These are phyloP conservation scores for Prunella vulgaris DNA, from an alignment of 257 asterid genomes.

Conservation along the genomic window DNA sequence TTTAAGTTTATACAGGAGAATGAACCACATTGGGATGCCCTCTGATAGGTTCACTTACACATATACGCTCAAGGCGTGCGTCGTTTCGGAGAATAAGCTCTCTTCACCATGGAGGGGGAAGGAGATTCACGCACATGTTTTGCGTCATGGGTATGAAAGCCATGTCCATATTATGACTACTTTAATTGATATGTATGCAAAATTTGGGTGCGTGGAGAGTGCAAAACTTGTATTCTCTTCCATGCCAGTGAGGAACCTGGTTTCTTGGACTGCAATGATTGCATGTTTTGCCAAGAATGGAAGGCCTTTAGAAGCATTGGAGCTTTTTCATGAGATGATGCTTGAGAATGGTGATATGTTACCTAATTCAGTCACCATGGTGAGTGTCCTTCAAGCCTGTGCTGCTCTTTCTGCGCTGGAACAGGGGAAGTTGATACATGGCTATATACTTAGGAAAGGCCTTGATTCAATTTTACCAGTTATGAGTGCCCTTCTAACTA, in stretches of 20 bases:
- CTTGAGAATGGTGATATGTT: constrained; percentile 36
- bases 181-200: constrained; percentile 74
- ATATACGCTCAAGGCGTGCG: constrained; percentile 82
- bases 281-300: constrained; percentile 73
- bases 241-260: constrained; percentile 70
- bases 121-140: constrained; percentile 73
- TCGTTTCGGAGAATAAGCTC: constrained; percentile 40
- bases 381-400: constrained; percentile 88
- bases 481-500: constrained; percentile 63
- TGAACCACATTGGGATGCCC: constrained; percentile 53
- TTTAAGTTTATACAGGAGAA: constrained; percentile 45
- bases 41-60: constrained; percentile 93
- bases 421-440: constrained; percentile 85
- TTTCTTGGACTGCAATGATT: constrained; percentile 93
- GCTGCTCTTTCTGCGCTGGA: constrained; percentile 73
- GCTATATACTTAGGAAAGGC: constrained; percentile 68
- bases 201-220: constrained; percentile 51
- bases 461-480: constrained; percentile 78
- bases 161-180: constrained; percentile 86
- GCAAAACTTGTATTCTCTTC: constrained; percentile 50
- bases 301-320: constrained; percentile 60
- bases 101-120: constrained; percentile 37
- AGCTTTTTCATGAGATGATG: constrained; percentile 66
- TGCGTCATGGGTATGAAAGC: constrained; percentile 70
- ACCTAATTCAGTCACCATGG: constrained; percentile 95